Base-by-base conservation (phyloP, 1,284 basidiomycete species). In the Malassezia furfur region DNA sequence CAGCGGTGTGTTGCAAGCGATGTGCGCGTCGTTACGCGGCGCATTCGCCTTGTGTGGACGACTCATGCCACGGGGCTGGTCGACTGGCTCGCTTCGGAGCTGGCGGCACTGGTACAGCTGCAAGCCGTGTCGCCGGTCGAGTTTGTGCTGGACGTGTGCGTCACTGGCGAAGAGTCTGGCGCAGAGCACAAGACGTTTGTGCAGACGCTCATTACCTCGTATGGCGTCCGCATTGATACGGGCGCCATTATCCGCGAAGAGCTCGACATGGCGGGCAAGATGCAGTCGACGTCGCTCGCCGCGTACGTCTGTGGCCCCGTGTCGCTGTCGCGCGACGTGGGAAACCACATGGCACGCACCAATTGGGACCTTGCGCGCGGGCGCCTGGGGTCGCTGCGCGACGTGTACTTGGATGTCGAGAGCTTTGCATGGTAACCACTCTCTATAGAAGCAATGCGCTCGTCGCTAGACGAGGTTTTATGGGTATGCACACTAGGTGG, bases 41-140 rank as follows among this genome's bases (percentile, higher is more conserved):
- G 45, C 9, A 15, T 52, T 0, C 45, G 35, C 17, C 25, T 57
- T 21, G 28, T 57, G 1, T 57, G 55, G 55, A 34, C 36, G 6
- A 36, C 44, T 1, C 55, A 44, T 4, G 36, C 50, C 1, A 25
- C 9, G n/a, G 50, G 32, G 8, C 44, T 52, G 10, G 22, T 52
- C 14, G 37, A 41, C n/a, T 52, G 50, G 50, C 36, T 49, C 6
- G 21, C n/a, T 14, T 9, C 30, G 10, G 48, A 52, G 14, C 31
- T 57, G 37, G 31, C 15, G 19, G 28, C 7, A 25, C n/a, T 32
- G 4, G 31, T 47, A 15, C 5, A 7, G 17, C 30, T 25, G 15
- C 15, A 31, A 5, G 14, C 21, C 14, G 17, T 14, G 8, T 14
- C 17, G 5, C 12, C 30, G 31, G 21, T 35, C 43, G 14, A 36